Evolutionary conservation across 352 stramenopile genomes (phyloP).

Genomic region (Aphanomyces cochlioides): DNA sequence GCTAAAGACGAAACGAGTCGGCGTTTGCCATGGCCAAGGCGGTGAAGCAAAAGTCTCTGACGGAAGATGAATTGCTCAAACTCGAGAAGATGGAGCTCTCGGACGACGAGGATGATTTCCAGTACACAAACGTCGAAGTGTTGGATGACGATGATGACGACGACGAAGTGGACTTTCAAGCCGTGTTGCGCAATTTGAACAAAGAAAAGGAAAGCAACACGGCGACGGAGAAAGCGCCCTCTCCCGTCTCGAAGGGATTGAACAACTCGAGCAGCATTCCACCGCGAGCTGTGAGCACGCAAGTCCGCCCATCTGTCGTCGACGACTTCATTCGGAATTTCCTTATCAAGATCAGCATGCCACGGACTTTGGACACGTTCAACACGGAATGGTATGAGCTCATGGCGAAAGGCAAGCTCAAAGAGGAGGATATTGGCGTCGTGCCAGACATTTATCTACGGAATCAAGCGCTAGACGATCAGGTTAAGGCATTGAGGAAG

Average conservation of each 20-base stretch:
- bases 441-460: constrained; percentile 94
- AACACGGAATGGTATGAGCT: constrained; percentile 97
- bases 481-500: constrained; percentile 74
- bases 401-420: constrained; percentile 87
- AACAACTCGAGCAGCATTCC: not conserved
- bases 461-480: constrained; percentile 90
- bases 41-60: constrained; percentile 19
- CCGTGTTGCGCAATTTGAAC: constrained; percentile 33
- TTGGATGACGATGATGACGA: constrained; percentile 63
- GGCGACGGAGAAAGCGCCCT: constrained; percentile 17
- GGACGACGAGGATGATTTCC: constrained; percentile 84
- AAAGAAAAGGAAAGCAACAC: constrained; percentile 27
- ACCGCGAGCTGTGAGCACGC: constrained; percentile 39
- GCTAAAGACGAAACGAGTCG: not conserved
- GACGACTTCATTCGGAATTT: constrained; percentile 96
- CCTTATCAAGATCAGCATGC: constrained; percentile 91
- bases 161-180: constrained; percentile 80
- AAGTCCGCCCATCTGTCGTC: constrained; percentile 81
- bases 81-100: constrained; percentile 82
- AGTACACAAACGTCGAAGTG: constrained; percentile 75
- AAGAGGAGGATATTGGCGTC: constrained; percentile 81
- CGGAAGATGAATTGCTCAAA: constrained; percentile 71
- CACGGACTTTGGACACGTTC: constrained; percentile 88
- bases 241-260: not conserved
- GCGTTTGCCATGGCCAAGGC: constrained; percentile 3